A percentile compares a stretch with the other conserved stretches of the same genome.
Evolutionary conservation across 1,284 basidiomycete species (phyloP).

Genomic region (Ustilago lituana): DNA sequence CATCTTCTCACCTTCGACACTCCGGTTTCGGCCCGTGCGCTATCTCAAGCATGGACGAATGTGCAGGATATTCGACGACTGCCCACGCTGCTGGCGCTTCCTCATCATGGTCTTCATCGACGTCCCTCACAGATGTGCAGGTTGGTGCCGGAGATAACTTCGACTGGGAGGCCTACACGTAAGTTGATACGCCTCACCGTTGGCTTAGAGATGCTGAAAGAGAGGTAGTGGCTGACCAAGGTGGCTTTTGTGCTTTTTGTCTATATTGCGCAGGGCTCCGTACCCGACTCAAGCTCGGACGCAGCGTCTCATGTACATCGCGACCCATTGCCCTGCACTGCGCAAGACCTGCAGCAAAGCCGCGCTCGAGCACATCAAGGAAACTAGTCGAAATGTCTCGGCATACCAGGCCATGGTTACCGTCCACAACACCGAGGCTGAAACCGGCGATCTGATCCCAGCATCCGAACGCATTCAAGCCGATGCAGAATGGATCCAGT

Average conservation of each 20-base stretch:
- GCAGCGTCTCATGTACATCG: slow-evolving; percentile 48
- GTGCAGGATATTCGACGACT: neutral
- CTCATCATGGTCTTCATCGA: neutral
- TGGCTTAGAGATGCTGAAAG: neutral
- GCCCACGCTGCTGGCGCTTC: neutral
- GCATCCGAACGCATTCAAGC: slow-evolving; percentile 23
- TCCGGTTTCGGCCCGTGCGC: neutral
- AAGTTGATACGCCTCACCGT: too few species aligned
- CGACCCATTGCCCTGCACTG: slow-evolving; percentile 36
- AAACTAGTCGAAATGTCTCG: slow-evolving; percentile 33
- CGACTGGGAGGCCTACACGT: slow-evolving; percentile 61
- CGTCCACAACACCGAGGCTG: slow-evolving; percentile 44
- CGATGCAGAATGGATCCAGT: slow-evolving; percentile 75
- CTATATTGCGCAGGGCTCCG: slow-evolving; percentile 1
- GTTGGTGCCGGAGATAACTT: slow-evolving; percentile 42
- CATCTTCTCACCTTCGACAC: neutral
- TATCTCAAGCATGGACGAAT: slow-evolving; percentile 15
- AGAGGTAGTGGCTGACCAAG: neutral
- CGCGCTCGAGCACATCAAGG: slow-evolving; percentile 39
- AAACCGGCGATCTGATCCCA: slow-evolving; percentile 18
- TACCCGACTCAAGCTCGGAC: slow-evolving; percentile 37
- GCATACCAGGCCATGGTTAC: slow-evolving; percentile 39
- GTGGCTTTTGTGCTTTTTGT: too few species aligned
- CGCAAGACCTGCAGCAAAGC: slow-evolving; percentile 40
- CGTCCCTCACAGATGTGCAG: slow-evolving; percentile 14